Evolutionary conservation across 2,329 filamentous ascomycete genomes (phyloP).

Genomic region (Colletotrichum plurivorum): DNA sequence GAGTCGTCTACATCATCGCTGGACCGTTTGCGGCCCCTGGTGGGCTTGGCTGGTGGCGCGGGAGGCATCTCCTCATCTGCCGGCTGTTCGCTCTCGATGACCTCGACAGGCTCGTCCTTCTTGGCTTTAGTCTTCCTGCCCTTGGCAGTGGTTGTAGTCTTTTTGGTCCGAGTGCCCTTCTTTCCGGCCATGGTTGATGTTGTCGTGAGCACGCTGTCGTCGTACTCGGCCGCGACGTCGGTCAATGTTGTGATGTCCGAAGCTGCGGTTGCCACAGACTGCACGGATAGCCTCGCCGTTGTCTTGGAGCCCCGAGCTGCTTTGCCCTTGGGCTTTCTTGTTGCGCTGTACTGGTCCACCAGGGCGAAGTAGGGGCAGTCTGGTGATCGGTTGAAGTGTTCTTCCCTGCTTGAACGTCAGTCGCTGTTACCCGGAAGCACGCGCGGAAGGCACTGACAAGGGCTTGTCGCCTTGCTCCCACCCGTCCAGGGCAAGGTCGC

Average conservation of each 20-base stretch:
- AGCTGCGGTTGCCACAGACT: slow-evolving; percentile 66
- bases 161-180: slow-evolving; percentile 67
- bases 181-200: slow-evolving; percentile 67
- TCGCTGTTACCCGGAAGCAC: not conserved
- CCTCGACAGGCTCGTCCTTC: slow-evolving; percentile 68
- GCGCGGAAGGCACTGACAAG: slow-evolving; percentile 67
- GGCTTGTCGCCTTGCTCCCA: slow-evolving; percentile 97
- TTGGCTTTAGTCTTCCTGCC: slow-evolving; percentile 68
- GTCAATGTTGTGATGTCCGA: slow-evolving; percentile 65
- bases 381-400: slow-evolving; percentile 85
- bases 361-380: slow-evolving; percentile 88
- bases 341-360: slow-evolving; percentile 67
- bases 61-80: slow-evolving; percentile 52
- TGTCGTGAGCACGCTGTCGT: slow-evolving; percentile 73
- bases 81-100: slow-evolving; percentile 44
- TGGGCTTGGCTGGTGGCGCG: slow-evolving; percentile 55
- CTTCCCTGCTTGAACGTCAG: slow-evolving; percentile 71
- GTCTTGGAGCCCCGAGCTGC: slow-evolving; percentile 73
- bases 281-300: slow-evolving; percentile 74
- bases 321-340: slow-evolving; percentile 72
- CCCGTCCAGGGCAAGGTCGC: slow-evolving; percentile 88
- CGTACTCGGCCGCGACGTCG: slow-evolving; percentile 64
- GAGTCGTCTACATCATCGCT: slow-evolving; percentile 72
- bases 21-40: slow-evolving; percentile 72
- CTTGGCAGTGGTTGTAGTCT: slow-evolving; percentile 63